Evolutionary conservation across 2,329 filamentous ascomycete species (phyloP), one percentile per base, ranked within the genome.

Genomic region (Raffaelea ambrosiae): DNA sequence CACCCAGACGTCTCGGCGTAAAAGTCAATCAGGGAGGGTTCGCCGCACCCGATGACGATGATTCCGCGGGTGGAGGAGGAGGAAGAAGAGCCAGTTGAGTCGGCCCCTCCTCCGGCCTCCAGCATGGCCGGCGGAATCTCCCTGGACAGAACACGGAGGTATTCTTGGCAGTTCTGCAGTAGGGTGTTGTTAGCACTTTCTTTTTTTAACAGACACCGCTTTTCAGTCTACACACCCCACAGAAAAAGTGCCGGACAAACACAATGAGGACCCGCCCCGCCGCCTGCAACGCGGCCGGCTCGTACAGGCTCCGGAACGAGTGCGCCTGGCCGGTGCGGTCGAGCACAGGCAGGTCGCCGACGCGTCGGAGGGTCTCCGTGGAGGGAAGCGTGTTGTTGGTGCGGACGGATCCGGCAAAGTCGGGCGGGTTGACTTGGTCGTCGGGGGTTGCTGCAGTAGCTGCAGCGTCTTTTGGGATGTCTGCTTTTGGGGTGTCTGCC

Each of bases 211-310:
- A n/a, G n/a, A n/a, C n/a, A n/a, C 18, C 35, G 35, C 35, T 38
- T 14, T 9, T 7, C 26, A 38, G 35, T 39, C 19, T 22, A 73
- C 83, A 63, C 72, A 87, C 84, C 33, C 84, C 84, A 60, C 86
- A 89, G 71, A 86, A 88, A 65, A 89, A 90, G 66, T 89, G 85
- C 40, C 86, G 76, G 49, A 90, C 73, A 60, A 90, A 89, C 55
- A 89, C 78, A 39, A 88, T 65, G 29, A 90, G 70, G 23, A 86
- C 77, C 3, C 80, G 69, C 13, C 74, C 68, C 3, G 70, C 69
- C 47, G 76, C 75, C 42, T 62, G 68, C 4, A 77, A 76, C n/a
- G n/a, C n/a, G n/a, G n/a, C n/a, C n/a, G n/a, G n/a, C 31, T 69
- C 72, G 60, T 82, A 83, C 23, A 86, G 65, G 55, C 74, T 79